Evolutionary conservation across 2,329 filamentous ascomycete genomes (phyloP).

Genomic region (Alternaria brassicae): DNA sequence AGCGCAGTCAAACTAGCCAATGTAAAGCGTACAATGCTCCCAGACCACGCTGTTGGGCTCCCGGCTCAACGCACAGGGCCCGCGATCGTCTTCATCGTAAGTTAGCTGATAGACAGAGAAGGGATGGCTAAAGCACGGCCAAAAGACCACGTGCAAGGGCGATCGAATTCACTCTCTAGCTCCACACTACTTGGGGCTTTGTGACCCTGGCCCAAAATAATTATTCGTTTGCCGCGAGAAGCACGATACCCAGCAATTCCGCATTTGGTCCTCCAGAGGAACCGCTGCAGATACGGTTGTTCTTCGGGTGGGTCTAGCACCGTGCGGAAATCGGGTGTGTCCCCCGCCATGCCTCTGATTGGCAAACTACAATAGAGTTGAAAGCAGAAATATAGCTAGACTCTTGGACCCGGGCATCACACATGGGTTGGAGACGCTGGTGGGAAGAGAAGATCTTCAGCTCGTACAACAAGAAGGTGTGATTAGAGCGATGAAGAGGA

Average conservation of each 20-base stretch:
- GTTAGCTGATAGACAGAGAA: constrained; percentile 20
- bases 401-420: constrained; percentile 25
- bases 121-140: constrained; percentile 17
- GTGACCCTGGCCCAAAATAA: constrained; percentile 4
- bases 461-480: constrained; percentile 5
- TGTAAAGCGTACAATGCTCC: constrained; percentile 28
- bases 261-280: constrained; percentile 19
- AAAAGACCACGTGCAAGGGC: constrained; percentile 23
- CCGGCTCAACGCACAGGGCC: constrained; percentile 36
- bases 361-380: constrained; percentile 19
- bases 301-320: constrained; percentile 21
- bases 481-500: constrained; percentile 17
- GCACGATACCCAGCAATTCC: constrained; percentile 35
- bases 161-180: constrained; percentile 10
- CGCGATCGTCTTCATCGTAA: constrained; percentile 29
- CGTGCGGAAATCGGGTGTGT: constrained; percentile 18
- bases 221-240: constrained; percentile 41
- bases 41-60: constrained; percentile 43
- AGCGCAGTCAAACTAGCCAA: constrained; percentile 37
- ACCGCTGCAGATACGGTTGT: constrained; percentile 24
- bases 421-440: constrained; percentile 6
- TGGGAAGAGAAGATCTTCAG: constrained; percentile 3
- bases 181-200: constrained; percentile 7
- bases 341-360: constrained; percentile 32
- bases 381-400: constrained; percentile 11